A percentile compares a stretch with the other conserved stretches of the same genome.
These are phyloP conservation scores for Leccinum imitatum DNA, from an alignment of 768 basidiomycete genomes.

Conservation along the genomic window DNA sequence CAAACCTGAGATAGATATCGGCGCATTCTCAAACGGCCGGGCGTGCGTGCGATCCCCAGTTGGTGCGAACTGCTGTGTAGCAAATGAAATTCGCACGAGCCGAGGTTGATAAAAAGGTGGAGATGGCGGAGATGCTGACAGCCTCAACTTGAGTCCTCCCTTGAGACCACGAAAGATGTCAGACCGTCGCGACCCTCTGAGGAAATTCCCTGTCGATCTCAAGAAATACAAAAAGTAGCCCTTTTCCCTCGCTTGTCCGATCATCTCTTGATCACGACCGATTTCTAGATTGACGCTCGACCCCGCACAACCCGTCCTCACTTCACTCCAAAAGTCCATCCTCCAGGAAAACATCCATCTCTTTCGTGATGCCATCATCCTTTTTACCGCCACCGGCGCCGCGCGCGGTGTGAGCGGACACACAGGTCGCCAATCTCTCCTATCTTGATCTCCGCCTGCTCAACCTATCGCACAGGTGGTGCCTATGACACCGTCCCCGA, in stretches of 20 bases:
- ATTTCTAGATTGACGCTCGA: constrained; percentile 67
- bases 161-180: constrained; percentile 33
- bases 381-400: constrained; percentile 84
- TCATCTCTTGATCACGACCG: constrained; percentile 8
- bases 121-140: constrained; percentile 4
- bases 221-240: constrained; percentile 69
- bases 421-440: constrained; percentile 48
- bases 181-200: constrained; percentile 32
- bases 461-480: constrained; percentile 42
- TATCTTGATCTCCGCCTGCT: background rate
- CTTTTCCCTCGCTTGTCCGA: background rate
- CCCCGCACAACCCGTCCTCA: constrained; percentile 60
- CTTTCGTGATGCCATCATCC: constrained; percentile 79
- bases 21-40: background rate
- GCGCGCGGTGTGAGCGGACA: constrained; percentile 88
- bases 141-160: background rate
- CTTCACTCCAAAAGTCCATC: constrained; percentile 56
- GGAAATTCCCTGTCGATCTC: constrained; percentile 76
- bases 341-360: constrained; percentile 74
- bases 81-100: constrained; percentile 28
- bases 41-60: too few species aligned
- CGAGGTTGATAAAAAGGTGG: constrained; percentile 23
- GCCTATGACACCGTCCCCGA: constrained; percentile 82
- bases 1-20: constrained; percentile 2
- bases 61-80: background rate